Conservation (phyloP, 23 red algal species). For the Gracilaria caudata region DNA sequence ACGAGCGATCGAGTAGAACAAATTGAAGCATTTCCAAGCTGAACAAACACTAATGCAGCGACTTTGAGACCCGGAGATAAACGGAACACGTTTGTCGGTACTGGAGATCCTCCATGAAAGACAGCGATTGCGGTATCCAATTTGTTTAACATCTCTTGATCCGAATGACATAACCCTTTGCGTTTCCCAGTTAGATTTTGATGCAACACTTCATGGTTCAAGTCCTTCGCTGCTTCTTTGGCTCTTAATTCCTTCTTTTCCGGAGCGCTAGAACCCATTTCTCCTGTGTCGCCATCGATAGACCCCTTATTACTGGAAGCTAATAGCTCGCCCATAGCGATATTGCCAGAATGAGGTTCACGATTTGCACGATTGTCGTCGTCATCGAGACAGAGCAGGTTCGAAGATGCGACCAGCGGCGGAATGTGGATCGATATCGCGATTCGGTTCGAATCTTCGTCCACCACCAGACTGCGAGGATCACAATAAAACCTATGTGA, state of each 20-base stretch:
- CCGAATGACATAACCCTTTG: background rate
- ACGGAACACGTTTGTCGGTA: slow-evolving; percentile 32
- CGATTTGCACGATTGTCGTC: background rate
- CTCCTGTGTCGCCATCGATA: background rate
- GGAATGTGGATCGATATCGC: slow-evolving; percentile 44
- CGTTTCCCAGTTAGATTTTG: background rate
- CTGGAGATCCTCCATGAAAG: slow-evolving; percentile 45
- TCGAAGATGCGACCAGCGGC: background rate
- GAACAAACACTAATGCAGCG: slow-evolving; percentile 32
- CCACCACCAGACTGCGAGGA: slow-evolving; percentile 21
- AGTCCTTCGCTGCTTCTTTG: background rate
- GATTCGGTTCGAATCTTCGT: slow-evolving; percentile 32
- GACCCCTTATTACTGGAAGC: too few relatives aligned
- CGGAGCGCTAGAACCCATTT: background rate
- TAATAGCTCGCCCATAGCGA: background rate
- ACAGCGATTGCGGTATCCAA: slow-evolving; percentile 45
- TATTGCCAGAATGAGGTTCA: background rate
- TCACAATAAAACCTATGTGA: slow-evolving; percentile 52
- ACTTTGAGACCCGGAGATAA: slow-evolving; percentile 44
- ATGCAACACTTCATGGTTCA: background rate
- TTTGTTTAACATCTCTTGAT: background rate
- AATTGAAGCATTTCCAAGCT: background rate
- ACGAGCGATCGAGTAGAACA: slow-evolving; percentile 6
- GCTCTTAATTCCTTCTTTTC: background rate
- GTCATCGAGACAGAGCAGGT: background rate